These are phyloP conservation scores for Metschnikowia kofuensis DNA, from an alignment of 805 yeast genomes.

Conservation along the genomic window DNA sequence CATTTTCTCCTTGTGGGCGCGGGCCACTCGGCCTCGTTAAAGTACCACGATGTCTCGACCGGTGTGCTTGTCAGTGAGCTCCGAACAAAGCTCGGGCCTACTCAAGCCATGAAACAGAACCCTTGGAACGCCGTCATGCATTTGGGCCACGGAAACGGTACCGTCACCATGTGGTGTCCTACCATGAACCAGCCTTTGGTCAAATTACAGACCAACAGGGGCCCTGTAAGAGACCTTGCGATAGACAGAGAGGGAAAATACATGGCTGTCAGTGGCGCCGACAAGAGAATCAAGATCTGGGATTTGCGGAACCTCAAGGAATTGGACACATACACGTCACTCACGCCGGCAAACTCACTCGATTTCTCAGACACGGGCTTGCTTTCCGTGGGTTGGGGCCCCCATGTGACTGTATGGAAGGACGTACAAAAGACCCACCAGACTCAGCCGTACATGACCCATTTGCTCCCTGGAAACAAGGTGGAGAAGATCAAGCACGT, in stretches of 20 bases:
- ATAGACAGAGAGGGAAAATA: constrained; percentile 89
- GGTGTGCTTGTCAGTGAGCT: constrained; percentile 82
- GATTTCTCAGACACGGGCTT: constrained; percentile 86
- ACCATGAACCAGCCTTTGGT: constrained; percentile 81
- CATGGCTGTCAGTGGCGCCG: constrained; percentile 92
- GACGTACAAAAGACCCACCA: constrained; percentile 72
- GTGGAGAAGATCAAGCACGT: constrained; percentile 70
- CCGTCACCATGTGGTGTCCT: constrained; percentile 93
- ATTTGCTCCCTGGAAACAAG: constrained; percentile 74
- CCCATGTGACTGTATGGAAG: constrained; percentile 93
- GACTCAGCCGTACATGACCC: constrained; percentile 87
- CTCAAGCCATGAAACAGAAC: constrained; percentile 82
- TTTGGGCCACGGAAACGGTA: constrained; percentile 90
- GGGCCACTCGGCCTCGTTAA: constrained; percentile 84
- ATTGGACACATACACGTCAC: constrained; percentile 65
- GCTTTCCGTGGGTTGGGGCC: constrained; percentile 90
- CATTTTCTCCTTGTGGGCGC: constrained; percentile 85
- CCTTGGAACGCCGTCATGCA: constrained; percentile 96
- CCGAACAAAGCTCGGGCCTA: constrained; percentile 87
- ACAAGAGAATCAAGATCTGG: constrained; percentile 84
- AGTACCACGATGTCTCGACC: constrained; percentile 93
- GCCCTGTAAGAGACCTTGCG: constrained; percentile 83
- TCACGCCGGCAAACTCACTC: constrained; percentile 80
- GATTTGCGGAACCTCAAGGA: constrained; percentile 83
- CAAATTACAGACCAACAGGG: constrained; percentile 75